Conservation (phyloP, 345 rosid genomes). For the Lenwebbia sp. region DNA sequence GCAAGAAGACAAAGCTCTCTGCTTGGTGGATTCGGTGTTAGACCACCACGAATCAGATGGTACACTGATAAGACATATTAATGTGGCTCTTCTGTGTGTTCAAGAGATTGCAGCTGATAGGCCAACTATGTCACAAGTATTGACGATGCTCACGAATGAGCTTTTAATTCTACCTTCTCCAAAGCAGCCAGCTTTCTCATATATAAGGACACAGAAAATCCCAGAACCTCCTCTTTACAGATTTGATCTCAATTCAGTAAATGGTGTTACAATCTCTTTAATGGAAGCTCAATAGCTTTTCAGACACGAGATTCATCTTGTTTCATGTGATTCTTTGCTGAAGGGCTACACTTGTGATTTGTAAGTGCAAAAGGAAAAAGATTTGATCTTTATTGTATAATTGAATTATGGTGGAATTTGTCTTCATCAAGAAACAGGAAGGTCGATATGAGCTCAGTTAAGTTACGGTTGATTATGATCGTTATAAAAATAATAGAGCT, state of each 20-base stretch:
- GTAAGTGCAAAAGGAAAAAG: not conserved
- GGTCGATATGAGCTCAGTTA: not conserved
- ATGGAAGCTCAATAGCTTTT: not conserved
- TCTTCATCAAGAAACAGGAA: not conserved
- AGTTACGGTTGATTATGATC: not conserved
- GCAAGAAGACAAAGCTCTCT: constrained; percentile 6
- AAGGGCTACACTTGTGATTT: not conserved
- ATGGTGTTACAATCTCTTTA: not conserved
- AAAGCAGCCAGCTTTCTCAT: constrained; percentile 11
- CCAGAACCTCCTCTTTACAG: not conserved
- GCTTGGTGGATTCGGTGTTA: not conserved
- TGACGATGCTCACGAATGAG: constrained; percentile 12
- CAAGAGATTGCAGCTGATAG: constrained; percentile 16
- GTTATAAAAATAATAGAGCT: not conserved
- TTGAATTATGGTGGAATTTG: not conserved
- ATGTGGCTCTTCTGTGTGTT: not conserved
- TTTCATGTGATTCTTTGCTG: not conserved
- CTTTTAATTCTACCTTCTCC: not conserved
- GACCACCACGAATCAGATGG: not conserved
- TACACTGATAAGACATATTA: not conserved
- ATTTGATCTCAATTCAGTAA: not conserved
- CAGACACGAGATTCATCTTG: not conserved
- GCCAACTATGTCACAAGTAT: constrained; percentile 11
- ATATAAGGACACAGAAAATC: not conserved
- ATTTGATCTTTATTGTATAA: not conserved